These are phyloP conservation scores for Penicillium sp. DNA, from an alignment of 2,329 filamentous ascomycete genomes.

Conservation along the genomic window DNA sequence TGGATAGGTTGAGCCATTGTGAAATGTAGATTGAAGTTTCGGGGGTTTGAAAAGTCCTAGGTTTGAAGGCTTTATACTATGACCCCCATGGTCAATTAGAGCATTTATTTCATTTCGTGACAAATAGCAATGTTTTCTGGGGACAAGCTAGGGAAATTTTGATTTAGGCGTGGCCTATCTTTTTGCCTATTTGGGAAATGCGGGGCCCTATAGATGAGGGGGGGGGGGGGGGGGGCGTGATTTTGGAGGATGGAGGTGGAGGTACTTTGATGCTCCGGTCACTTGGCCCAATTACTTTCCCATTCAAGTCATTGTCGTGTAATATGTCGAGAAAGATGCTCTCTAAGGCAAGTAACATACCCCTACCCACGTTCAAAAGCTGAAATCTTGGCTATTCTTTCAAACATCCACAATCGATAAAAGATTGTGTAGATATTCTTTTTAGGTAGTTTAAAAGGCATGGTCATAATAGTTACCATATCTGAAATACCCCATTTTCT, in stretches of 20 bases:
- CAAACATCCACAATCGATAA: neutral
- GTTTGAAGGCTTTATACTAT: neutral
- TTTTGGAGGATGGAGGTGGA: neutral
- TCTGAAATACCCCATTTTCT: too few relatives aligned
- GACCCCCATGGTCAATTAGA: too few relatives aligned
- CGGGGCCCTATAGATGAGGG: neutral
- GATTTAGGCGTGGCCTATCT: neutral
- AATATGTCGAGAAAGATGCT: neutral
- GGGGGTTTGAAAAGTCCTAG: neutral
- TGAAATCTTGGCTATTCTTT: neutral
- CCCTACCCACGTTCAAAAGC: neutral
- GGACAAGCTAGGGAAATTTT: neutral
- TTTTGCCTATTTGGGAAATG: constrained; percentile 1
- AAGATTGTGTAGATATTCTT: too few relatives aligned
- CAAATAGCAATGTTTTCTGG: neutral
- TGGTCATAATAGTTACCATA: too few relatives aligned
- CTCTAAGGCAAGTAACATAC: neutral
- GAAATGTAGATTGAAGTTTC: neutral
- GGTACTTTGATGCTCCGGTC: too few relatives aligned
- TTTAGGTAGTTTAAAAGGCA: too few relatives aligned
- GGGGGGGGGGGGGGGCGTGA: too few relatives aligned
- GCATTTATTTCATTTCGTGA: neutral
- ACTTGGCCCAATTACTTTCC: neutral
- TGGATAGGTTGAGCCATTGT: constrained; percentile 3
- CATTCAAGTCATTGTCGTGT: neutral